Conservation (phyloP, 371 early-diverging fungal species). For the Mortierella sp. region DNA sequence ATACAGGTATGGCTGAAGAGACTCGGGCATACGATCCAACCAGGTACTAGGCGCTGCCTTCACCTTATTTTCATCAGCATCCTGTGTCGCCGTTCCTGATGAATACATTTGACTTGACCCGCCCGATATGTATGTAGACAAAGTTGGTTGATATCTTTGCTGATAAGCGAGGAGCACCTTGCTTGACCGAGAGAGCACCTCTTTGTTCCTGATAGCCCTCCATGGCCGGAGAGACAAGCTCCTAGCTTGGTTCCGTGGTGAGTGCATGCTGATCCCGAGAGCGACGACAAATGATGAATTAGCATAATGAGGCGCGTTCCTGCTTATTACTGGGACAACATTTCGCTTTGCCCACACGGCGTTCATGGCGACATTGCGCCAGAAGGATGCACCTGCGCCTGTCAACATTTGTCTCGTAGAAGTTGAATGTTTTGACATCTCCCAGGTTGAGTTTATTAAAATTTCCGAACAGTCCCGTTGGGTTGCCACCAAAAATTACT, state of each 20-base stretch:
- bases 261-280: not conserved
- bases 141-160: not conserved
- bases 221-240: constrained; percentile 16
- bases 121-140: not conserved
- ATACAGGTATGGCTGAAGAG: constrained; percentile 77
- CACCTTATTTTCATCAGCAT: not conserved
- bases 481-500: constrained; percentile 5
- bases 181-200: not conserved
- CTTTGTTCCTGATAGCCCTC: constrained; percentile 4
- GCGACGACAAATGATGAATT: not conserved
- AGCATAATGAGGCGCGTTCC: not conserved
- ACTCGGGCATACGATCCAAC: constrained; percentile 60
- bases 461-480: not conserved
- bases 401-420: constrained; percentile 8
- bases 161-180: not conserved
- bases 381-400: constrained; percentile 14
- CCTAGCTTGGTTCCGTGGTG: constrained; percentile 6
- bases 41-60: constrained; percentile 33
- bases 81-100: constrained; percentile 1
- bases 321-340: not conserved
- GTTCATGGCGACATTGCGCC: constrained; percentile 21
- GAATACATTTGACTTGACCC: constrained; percentile 12
- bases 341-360: constrained; percentile 9
- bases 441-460: not conserved
- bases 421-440: not conserved